A percentile compares a stretch with the other conserved stretches of the same genome.
These are phyloP conservation scores for Dendrothele bispora DNA, from an alignment of 768 basidiomycete species.

Conservation along the genomic window DNA sequence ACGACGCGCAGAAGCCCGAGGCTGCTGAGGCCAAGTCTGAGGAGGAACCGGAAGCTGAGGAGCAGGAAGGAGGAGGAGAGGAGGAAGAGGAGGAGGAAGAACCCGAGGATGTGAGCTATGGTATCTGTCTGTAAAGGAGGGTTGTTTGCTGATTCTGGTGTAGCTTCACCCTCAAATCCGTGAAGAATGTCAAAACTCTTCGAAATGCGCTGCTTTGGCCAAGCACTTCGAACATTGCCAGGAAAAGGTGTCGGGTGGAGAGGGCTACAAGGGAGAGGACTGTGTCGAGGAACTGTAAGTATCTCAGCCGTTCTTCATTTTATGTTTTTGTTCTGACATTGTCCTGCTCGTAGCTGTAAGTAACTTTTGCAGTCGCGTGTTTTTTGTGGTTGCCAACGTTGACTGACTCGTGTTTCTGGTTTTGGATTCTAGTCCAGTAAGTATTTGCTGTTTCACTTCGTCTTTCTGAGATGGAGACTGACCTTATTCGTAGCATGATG, in stretches of 20 bases:
- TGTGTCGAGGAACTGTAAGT: slow-evolving; percentile 89
- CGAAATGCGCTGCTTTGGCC: slow-evolving; percentile 65
- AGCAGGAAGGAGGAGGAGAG: slow-evolving; percentile 49
- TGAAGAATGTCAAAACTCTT: slow-evolving; percentile 69
- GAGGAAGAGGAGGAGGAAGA: slow-evolving; percentile 38
- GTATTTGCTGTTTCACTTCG: slow-evolving; percentile 26
- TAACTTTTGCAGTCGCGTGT: slow-evolving; percentile 15
- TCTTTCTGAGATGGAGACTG: neutral
- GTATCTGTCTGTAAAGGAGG: slow-evolving; percentile 26
- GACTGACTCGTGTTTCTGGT: neutral
- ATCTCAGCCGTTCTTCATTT: neutral
- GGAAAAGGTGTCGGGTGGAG: slow-evolving; percentile 79
- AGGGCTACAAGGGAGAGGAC: slow-evolving; percentile 89
- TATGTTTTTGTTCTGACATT: slow-evolving; percentile 13
- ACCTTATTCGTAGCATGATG: slow-evolving; percentile 3
- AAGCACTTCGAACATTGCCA: slow-evolving; percentile 91
- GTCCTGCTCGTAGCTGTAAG: slow-evolving; percentile 29
- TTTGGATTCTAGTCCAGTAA: slow-evolving; percentile 59
- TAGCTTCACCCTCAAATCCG: slow-evolving; percentile 58
- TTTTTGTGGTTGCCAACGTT: neutral
- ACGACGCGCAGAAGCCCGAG: slow-evolving; percentile 11
- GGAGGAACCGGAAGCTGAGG: slow-evolving; percentile 52
- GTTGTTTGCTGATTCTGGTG: neutral
- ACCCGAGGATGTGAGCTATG: slow-evolving; percentile 86
- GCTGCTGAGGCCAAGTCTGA: slow-evolving; percentile 23